Percentiles rank a stretch among this genome's conserved stretches.
These are phyloP conservation scores for Vigna trinervia DNA, from an alignment of 306 rosid species.

Conservation along the genomic window DNA sequence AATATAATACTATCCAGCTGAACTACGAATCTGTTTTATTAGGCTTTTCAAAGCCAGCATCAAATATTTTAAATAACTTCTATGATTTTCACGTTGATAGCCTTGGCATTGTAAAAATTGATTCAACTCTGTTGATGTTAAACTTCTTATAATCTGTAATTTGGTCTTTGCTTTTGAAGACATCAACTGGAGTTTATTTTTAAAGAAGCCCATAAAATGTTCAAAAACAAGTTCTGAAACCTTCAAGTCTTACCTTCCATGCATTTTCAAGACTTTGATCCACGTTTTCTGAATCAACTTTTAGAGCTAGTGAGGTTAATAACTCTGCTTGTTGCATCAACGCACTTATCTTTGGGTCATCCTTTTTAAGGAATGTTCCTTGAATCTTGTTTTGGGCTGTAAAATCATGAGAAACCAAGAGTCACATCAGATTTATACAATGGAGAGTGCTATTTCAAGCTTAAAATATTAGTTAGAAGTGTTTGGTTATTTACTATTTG, in stretches of 20 bases:
- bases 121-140: not conserved
- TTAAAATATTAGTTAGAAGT: slow-evolving; percentile 7
- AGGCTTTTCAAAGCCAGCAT: slow-evolving; percentile 27
- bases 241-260: slow-evolving; percentile 84
- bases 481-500: slow-evolving; percentile 3
- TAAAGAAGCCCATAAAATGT: slow-evolving; percentile 27
- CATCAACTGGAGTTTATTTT: slow-evolving; percentile 14
- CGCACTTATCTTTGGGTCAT: slow-evolving; percentile 81
- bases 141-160: slow-evolving; percentile 18
- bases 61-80: slow-evolving; percentile 25
- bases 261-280: slow-evolving; percentile 97
- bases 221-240: slow-evolving; percentile 32
- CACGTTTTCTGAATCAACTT: slow-evolving; percentile 83
- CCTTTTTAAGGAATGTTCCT: slow-evolving; percentile 82
- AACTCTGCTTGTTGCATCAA: slow-evolving; percentile 97
- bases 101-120: slow-evolving; percentile 8
- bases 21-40: slow-evolving; percentile 15
- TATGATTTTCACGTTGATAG: slow-evolving; percentile 28
- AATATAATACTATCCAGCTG: slow-evolving; percentile 13
- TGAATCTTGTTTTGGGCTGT: slow-evolving; percentile 67
- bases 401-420: slow-evolving; percentile 47
- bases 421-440: slow-evolving; percentile 32
- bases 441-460: slow-evolving; percentile 39
- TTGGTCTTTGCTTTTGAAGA: slow-evolving; percentile 23
- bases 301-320: slow-evolving; percentile 84